A percentile compares a stretch with the other conserved stretches of the same genome.
phyloP scores from a whole-genome alignment of 1,139 yeast species.

The Geotrichum carabidarum region DNA sequence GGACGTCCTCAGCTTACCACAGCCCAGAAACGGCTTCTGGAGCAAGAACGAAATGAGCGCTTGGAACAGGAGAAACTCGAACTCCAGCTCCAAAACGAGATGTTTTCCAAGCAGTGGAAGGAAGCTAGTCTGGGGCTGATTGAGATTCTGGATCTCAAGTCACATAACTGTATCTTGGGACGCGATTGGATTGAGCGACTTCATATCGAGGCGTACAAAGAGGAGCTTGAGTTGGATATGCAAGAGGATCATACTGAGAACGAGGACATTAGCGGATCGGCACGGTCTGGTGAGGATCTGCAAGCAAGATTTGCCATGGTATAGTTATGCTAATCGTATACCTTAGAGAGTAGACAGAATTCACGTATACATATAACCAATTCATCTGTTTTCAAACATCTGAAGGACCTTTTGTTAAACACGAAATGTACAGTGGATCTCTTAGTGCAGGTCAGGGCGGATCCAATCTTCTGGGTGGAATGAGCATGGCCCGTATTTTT shows the following conservation, averaged over 20 bases:
- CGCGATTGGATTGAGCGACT: slow-evolving; percentile 16
- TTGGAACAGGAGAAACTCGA: background rate
- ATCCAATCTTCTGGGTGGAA: too few relatives aligned
- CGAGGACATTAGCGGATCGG: background rate
- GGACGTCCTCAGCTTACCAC: too few relatives aligned
- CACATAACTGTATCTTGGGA: slow-evolving; percentile 17
- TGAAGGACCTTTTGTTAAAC: too few relatives aligned
- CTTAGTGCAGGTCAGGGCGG: too few relatives aligned
- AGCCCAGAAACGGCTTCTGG: too few relatives aligned
- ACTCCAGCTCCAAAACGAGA: background rate
- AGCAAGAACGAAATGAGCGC: too few relatives aligned
- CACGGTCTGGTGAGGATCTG: background rate
- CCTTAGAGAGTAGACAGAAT: too few relatives aligned
- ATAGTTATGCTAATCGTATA: too few relatives aligned
- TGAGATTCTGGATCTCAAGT: slow-evolving; percentile 7
- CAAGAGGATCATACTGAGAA: background rate
- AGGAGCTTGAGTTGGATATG: background rate
- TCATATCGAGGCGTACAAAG: background rate
- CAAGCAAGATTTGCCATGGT: background rate
- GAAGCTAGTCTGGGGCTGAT: background rate
- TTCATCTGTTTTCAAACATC: too few relatives aligned
- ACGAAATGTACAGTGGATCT: too few relatives aligned
- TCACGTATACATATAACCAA: too few relatives aligned
- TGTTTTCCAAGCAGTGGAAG: background rate
- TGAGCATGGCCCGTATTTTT: too few relatives aligned